Evolutionary conservation across 1,139 yeast species (phyloP), one percentile per base, ranked within the genome.

Genomic region (Kodamaea derodonti): DNA sequence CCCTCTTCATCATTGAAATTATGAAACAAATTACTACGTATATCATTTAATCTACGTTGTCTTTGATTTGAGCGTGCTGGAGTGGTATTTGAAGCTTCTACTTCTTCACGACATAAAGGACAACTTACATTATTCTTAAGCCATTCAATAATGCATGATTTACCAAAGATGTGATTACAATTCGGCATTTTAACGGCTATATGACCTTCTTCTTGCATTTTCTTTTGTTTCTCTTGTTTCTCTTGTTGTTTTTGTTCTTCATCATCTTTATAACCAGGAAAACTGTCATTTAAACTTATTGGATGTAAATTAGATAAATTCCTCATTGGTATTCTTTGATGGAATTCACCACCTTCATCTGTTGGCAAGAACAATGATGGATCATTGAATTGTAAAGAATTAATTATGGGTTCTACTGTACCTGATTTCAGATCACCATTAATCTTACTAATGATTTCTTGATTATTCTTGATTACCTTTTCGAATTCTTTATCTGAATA

Each of bases 21-120:
- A 24, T 33, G 31, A 20, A 40, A 42, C 32, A 42, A 39, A 32
- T 40, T 38, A 16, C 36, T 34, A 12, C 48, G 31, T 8, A 43
- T 30, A 11, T 36, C 37, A 9, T 27, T 32, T 28, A 39, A 24
- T 25, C 39, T 34, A 20, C 37, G 47, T 47, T 33, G 44, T 17
- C 47, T 43, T 2, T 62, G 55, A 36, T 54, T 56, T 15, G 33
- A 37, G 18, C 34, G 32, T 17, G 40, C 34, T 24, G 39, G 29
- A 8, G 37, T 25, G 8, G 14, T 12, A 8, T 8, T 14, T 13
- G 20, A 20, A 29, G 55, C 46, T 32, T 48, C 56, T 14, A 69
- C 72, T 43, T 68, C 72, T 41, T 62, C 59, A n/a, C 75, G 52
- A 38, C 75, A 69, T 31, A 69, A 52, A 8, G 75, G 75, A 47